Base-by-base conservation (phyloP, 1,139 yeast species). In the Suhomyces kunorum region DNA sequence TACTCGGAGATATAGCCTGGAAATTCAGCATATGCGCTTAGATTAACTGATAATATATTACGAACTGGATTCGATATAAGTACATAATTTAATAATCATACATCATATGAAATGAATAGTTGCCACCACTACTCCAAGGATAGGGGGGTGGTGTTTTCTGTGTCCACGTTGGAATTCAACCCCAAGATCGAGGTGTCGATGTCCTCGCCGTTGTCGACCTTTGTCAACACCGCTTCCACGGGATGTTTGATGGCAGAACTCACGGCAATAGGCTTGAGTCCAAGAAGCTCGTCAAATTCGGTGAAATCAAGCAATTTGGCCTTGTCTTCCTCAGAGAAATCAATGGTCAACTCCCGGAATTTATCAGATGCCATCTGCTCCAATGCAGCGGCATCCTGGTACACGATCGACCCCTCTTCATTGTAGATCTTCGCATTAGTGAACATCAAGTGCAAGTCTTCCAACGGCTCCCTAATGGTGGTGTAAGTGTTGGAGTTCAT, bases 371-470 rank as follows among this genome's bases (percentile, higher is more conserved):
- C 78, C 42, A 78, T 59, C 9, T 67, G 62, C 57, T 87, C 92
- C 50, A 90, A 65, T 16, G 66, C 71, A 28, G 74, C 64, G 1
- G 98, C 95, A 63, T 89, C 96, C 44, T 79, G 75, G 53, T 81
- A 87, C 13, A 90, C 88, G 44, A 83, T 61, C 1, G 96, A 87
- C 0, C 95, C 96, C 58, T 87, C 96, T 55, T 88, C 94, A 55
- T 90, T 90, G 59, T 88, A 90, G n/a, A 79, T 77, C 47, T 83
- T 74, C 1, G 97, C 97, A 61, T 90, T 90, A 43, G 78, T 73
- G 61, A 87, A 86, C 79, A 90, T 86, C 51, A 82, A 72, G 49
- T 83, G 83, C 42, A 87, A 67, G 56, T 87, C 96, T 47, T 78
- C 85, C 40, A 81, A 63, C 44, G 86, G 76, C 49, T 84, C 90